Percentiles rank a stretch among this genome's conserved stretches.
Evolutionary conservation across 2,329 filamentous ascomycete genomes (phyloP).

Genomic region (Diaporthe caulivora): DNA sequence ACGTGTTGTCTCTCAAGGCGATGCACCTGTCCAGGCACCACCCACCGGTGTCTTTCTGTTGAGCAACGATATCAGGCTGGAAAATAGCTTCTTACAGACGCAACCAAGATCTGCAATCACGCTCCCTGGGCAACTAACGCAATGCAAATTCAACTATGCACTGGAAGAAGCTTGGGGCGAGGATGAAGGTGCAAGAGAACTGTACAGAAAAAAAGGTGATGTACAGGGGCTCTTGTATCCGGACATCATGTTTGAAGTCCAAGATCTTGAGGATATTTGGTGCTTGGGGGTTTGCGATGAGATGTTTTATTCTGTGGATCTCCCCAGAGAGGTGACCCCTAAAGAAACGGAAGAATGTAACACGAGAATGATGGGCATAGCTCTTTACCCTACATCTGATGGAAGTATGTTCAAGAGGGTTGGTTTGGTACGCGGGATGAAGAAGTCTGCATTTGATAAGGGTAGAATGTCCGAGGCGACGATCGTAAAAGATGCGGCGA

Average conservation of each 20-base stretch:
- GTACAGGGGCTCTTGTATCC: neutral
- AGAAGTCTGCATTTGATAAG: neutral
- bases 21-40: neutral
- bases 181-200: neutral
- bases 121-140: neutral
- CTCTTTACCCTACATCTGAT: neutral
- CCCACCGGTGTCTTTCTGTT: neutral
- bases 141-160: neutral
- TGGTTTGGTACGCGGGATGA: neutral
- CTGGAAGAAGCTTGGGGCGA: neutral
- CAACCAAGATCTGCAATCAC: neutral
- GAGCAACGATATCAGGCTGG: neutral
- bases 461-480: neutral
- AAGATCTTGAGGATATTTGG: neutral
- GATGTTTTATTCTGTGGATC: neutral
- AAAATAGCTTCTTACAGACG: neutral
- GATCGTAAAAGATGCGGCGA: neutral
- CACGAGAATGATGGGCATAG: neutral
- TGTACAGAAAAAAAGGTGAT: neutral
- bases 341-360: neutral
- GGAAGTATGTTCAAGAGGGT: neutral
- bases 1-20: neutral
- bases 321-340: neutral
- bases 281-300: slow-evolving; percentile 3
- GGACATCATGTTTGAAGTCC: slow-evolving; percentile 11